A percentile compares a stretch with the other conserved stretches of the same genome.
Evolutionary conservation across 345 rosid species (phyloP).

Genomic region (Fremontodendron californicum): DNA sequence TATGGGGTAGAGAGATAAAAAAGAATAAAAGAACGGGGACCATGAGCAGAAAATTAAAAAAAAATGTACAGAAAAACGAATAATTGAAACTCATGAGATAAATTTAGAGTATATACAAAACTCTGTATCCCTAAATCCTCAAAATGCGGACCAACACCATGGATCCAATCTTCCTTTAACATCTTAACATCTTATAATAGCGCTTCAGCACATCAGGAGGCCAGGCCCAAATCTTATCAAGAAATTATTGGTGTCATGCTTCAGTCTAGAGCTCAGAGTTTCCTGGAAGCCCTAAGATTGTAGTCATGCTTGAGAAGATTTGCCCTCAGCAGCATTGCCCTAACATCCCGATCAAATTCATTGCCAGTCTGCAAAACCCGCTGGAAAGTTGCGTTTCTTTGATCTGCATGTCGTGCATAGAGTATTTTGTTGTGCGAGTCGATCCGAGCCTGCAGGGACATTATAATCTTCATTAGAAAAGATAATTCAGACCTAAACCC

Average conservation of each 20-base stretch:
- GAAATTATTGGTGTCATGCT: slow-evolving; percentile 10
- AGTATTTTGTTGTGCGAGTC: slow-evolving; percentile 98
- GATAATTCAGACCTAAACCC: not conserved
- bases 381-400: slow-evolving; percentile 90
- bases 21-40: not conserved
- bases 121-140: slow-evolving; percentile 17
- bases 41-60: not conserved
- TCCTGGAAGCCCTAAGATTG: slow-evolving; percentile 55
- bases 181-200: not conserved
- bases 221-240: slow-evolving; percentile 5
- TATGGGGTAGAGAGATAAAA: not conserved
- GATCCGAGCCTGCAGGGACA: slow-evolving; percentile 73
- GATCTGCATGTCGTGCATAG: slow-evolving; percentile 96
- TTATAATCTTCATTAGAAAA: not conserved
- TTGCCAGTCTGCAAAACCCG: slow-evolving; percentile 88
- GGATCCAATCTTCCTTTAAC: slow-evolving; percentile 14
- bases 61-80: not conserved
- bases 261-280: slow-evolving; percentile 35
- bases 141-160: slow-evolving; percentile 12
- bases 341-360: slow-evolving; percentile 83
- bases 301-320: slow-evolving; percentile 80
- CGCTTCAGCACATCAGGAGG: not conserved
- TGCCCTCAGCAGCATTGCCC: slow-evolving; percentile 82
- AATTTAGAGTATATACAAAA: slow-evolving; percentile 34
- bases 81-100: slow-evolving; percentile 12